A percentile compares a stretch with the other conserved stretches of the same genome.
phyloP scores from a whole-genome alignment of 1,284 basidiomycete genomes.

The Ceratobasidium sp. region DNA sequence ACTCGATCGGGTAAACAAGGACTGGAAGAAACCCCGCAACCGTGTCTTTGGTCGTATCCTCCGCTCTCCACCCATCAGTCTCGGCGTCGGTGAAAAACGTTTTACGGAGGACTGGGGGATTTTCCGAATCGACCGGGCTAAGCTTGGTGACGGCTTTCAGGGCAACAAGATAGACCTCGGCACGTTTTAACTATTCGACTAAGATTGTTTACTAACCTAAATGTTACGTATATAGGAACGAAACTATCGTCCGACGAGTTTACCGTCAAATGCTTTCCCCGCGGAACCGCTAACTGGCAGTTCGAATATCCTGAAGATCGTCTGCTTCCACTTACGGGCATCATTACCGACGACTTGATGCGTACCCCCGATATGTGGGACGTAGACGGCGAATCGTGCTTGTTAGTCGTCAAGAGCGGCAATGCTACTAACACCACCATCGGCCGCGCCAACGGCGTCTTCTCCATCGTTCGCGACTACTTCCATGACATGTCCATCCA shows the following conservation, averaged over 20 bases:
- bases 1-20: neutral
- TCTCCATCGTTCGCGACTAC: constrained; percentile 42
- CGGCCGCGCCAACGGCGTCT: constrained; percentile 45
- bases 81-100: constrained; percentile 16
- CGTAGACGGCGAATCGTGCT: constrained; percentile 38
- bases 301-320: constrained; percentile 45
- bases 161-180: constrained; percentile 18
- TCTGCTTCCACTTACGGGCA: constrained; percentile 22
- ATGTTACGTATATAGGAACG: constrained; percentile 30
- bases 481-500: neutral
- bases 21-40: neutral
- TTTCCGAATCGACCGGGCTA: constrained; percentile 2
- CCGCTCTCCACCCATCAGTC: constrained; percentile 40
- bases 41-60: constrained; percentile 40
- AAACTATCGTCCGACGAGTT: constrained; percentile 19
- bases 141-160: constrained; percentile 18
- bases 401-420: constrained; percentile 46
- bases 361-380: constrained; percentile 29
- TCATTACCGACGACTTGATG: constrained; percentile 36
- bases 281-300: constrained; percentile 42
- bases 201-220: constrained; percentile 36
- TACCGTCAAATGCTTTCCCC: constrained; percentile 42
- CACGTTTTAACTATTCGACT: constrained; percentile 37
- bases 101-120: constrained; percentile 42
- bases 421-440: constrained; percentile 41